Evolutionary conservation across 2,329 filamentous ascomycete species (phyloP).

Genomic region (Coniochaeta sp.): DNA sequence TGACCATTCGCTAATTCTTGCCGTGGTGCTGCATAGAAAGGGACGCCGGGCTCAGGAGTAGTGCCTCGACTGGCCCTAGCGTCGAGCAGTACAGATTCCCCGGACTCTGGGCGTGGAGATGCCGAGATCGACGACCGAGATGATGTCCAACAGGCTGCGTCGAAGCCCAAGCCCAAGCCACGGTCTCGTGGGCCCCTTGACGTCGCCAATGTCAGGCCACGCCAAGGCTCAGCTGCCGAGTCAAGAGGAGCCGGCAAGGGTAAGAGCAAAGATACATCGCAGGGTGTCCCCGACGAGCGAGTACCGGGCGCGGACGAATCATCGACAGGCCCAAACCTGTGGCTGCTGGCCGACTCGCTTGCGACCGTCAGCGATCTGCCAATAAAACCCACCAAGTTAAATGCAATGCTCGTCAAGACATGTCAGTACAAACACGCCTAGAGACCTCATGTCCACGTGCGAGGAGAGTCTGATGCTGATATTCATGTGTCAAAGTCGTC

Average conservation of each 20-base stretch:
- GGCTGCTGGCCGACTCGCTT: background rate
- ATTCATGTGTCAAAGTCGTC: slow-evolving; percentile 26
- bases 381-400: slow-evolving; percentile 26
- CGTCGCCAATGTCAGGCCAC: background rate
- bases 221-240: background rate
- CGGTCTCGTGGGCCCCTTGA: background rate
- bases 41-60: background rate
- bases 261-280: background rate
- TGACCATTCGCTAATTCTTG: background rate
- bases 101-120: background rate
- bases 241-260: background rate
- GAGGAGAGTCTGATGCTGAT: background rate
- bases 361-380: background rate
- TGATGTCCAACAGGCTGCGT: background rate
- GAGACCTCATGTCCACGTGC: background rate
- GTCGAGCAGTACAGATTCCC: background rate
- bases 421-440: slow-evolving; percentile 24
- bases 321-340: background rate
- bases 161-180: background rate
- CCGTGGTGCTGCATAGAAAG: background rate
- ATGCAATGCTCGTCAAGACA: slow-evolving; percentile 39
- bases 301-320: background rate
- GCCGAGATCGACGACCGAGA: background rate
- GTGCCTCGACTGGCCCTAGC: background rate
- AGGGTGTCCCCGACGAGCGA: background rate